Evolutionary conservation across 768 basidiomycete species (phyloP).

Genomic region (Pleurotus salmoneostramineus): DNA sequence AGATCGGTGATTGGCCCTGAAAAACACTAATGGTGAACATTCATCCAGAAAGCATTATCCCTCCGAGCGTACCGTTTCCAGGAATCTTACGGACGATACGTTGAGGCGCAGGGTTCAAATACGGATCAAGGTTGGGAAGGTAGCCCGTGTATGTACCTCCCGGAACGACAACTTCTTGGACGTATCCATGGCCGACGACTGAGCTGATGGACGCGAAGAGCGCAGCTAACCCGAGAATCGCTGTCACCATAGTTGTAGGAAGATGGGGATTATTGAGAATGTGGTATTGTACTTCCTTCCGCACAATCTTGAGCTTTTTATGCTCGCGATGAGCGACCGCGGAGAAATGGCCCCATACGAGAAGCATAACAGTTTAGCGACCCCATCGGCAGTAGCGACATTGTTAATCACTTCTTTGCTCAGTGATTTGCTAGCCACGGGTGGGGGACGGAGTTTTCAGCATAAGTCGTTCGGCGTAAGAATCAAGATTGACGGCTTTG

Average conservation of each 20-base stretch:
- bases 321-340: background rate
- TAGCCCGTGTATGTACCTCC: conserved; percentile 23
- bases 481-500: background rate
- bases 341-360: conserved; percentile 3
- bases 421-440: background rate
- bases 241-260: background rate
- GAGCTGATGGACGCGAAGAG: conserved; percentile 7
- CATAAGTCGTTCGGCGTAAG: background rate
- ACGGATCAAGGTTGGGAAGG: conserved; percentile 24
- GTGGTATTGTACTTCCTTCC: background rate
- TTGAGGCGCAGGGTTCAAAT: conserved; percentile 26
- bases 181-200: conserved; percentile 26
- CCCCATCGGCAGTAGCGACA: background rate
- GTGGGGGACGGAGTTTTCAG: background rate
- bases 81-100: conserved; percentile 35
- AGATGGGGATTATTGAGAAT: background rate
- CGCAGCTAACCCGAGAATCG: background rate
- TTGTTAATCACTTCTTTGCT: background rate
- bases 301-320: background rate
- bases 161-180: conserved; percentile 21
- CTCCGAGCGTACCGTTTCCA: conserved; percentile 21
- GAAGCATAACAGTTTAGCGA: background rate
- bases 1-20: conserved; percentile 34
- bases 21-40: background rate
- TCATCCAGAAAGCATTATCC: background rate